Percentiles rank a stretch among this genome's conserved stretches.
These are phyloP conservation scores for Coemansia sp. DNA, from an alignment of 192 early-diverging fungal species.

Conservation along the genomic window DNA sequence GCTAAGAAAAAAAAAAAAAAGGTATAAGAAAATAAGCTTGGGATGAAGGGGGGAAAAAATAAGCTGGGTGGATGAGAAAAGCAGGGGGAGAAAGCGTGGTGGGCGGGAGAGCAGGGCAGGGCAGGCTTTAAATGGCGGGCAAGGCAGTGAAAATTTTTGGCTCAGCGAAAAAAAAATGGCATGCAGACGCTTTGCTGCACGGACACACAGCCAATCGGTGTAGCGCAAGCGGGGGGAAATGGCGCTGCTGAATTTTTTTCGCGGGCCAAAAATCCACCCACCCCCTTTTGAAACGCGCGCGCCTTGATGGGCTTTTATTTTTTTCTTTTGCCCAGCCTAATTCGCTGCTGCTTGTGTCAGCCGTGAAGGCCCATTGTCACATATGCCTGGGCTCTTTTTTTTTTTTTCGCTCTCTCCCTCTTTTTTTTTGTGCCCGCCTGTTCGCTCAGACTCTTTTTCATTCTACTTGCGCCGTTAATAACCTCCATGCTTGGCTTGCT, in stretches of 20 bases:
- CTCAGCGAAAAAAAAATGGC: conserved; percentile 15
- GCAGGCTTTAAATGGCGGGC: conserved; percentile 31
- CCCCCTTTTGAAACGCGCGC: not conserved
- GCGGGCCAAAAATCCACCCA: conserved; percentile 11
- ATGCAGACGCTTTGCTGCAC: conserved; percentile 10
- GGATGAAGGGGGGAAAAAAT: not conserved
- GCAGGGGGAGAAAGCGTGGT: conserved; percentile 19
- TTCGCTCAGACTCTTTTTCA: not conserved
- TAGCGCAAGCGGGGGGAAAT: conserved; percentile 12
- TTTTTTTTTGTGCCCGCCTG: not conserved
- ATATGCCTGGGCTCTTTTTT: conserved; percentile 3
- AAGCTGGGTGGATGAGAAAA: conserved; percentile 13
- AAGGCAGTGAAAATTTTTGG: conserved; percentile 26
- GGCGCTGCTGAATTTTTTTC: conserved; percentile 20
- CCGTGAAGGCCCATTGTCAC: not conserved
- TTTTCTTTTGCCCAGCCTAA: not conserved
- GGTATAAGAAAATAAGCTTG: conserved; percentile 13
- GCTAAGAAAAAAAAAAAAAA: conserved; percentile 18
- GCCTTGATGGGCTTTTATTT: not conserved
- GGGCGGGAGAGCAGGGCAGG: conserved; percentile 28
- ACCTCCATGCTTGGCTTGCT: not conserved
- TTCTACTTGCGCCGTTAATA: not conserved
- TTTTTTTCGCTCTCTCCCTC: conserved; percentile 6
- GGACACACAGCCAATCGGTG: conserved; percentile 16
- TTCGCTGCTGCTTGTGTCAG: conserved; percentile 9